These are phyloP conservation scores for Sideroxylon spinosum DNA, from an alignment of 179 eudicot species.

Conservation along the genomic window DNA sequence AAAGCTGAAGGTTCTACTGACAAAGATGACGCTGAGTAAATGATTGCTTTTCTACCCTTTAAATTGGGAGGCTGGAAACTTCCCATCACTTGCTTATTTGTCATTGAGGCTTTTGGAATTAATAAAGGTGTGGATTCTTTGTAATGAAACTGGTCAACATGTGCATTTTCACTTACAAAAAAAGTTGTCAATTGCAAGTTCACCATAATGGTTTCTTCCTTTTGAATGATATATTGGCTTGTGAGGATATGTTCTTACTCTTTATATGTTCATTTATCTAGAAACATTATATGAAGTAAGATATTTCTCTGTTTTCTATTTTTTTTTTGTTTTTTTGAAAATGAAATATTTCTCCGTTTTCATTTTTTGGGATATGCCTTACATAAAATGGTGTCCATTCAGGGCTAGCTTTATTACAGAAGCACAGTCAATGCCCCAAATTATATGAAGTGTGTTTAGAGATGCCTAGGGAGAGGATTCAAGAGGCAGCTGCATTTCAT, in stretches of 20 bases:
- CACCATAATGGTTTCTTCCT: background rate
- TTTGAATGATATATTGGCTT: background rate
- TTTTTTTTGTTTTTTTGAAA: background rate
- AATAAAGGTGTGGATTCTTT: background rate
- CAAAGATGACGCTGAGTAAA: background rate
- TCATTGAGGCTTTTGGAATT: background rate
- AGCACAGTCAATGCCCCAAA: conserved; percentile 35
- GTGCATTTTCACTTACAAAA: no score
- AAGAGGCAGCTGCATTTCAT: conserved; percentile 49
- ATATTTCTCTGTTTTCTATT: background rate
- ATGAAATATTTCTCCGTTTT: background rate
- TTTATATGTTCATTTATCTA: background rate
- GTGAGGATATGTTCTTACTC: background rate
- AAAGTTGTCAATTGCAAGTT: background rate
- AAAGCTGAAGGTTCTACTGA: background rate
- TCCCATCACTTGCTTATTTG: background rate
- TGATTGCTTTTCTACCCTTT: background rate
- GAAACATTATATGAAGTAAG: background rate
- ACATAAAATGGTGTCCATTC: conserved; percentile 15
- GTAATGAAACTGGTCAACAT: background rate
- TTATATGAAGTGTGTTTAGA: conserved; percentile 36
- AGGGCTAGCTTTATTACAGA: conserved; percentile 67
- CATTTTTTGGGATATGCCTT: conserved; percentile 1
- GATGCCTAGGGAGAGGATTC: conserved; percentile 53
- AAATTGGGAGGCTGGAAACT: background rate